phyloP scores from a whole-genome alignment of 1,284 basidiomycete species.

The Bondarzewia mesenterica region DNA sequence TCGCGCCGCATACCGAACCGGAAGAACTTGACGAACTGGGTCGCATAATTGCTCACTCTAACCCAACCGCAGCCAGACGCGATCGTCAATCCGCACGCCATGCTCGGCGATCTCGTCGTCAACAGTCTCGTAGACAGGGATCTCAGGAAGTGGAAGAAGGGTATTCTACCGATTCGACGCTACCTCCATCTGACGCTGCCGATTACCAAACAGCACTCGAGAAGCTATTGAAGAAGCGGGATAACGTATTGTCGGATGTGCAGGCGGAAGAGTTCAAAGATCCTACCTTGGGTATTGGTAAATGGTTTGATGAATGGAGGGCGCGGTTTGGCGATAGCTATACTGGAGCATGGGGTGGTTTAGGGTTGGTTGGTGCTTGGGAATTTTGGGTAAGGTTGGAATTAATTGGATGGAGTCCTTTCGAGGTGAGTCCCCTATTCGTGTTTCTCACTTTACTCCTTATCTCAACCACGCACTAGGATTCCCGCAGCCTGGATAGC shows the following conservation, averaged over 20 bases:
- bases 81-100: conserved; percentile 49
- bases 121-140: conserved; percentile 18
- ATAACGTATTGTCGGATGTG: conserved; percentile 75
- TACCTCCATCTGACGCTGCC: conserved; percentile 54
- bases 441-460: conserved; percentile 5
- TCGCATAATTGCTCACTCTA: conserved; percentile 37
- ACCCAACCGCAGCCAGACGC: conserved; percentile 37
- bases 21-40: conserved; percentile 63
- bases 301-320: conserved; percentile 79
- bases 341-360: conserved; percentile 81
- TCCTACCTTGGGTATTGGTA: conserved; percentile 63
- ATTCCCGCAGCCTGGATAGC: conserved; percentile 57
- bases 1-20: conserved; percentile 20
- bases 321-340: conserved; percentile 76
- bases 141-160: conserved; percentile 61
- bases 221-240: conserved; percentile 43
- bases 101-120: conserved; percentile 38
- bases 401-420: conserved; percentile 80
- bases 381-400: conserved; percentile 93
- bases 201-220: conserved; percentile 66
- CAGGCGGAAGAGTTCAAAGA: conserved; percentile 79
- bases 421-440: conserved; percentile 65
- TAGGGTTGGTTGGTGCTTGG: conserved; percentile 88
- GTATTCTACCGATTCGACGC: conserved; percentile 77
- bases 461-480: conserved; percentile 27